Conservation (phyloP, 2,329 filamentous ascomycete species). For the Fusarium hainanense region DNA sequence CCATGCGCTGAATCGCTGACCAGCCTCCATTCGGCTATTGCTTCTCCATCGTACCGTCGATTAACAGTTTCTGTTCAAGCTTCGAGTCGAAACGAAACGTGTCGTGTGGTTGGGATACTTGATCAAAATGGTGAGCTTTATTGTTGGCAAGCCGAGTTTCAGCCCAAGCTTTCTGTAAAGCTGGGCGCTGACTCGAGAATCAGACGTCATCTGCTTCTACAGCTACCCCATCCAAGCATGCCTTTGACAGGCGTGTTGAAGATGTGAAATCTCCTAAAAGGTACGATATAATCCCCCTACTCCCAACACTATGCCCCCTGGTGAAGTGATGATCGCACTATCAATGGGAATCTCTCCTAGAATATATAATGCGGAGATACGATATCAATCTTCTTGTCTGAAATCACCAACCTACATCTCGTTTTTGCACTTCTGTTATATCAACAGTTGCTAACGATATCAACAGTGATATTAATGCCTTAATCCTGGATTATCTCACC, state of each 20-base stretch:
- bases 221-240: slow-evolving; percentile 74
- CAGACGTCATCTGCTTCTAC: slow-evolving; percentile 80
- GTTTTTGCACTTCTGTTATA: slow-evolving; percentile 4
- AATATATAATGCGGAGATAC: slow-evolving; percentile 85
- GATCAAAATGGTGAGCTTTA: slow-evolving; percentile 42
- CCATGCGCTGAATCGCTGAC: slow-evolving; percentile 41
- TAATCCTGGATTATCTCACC: slow-evolving; percentile 97
- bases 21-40: slow-evolving; percentile 39
- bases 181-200: slow-evolving; percentile 30
- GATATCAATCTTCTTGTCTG: slow-evolving; percentile 75
- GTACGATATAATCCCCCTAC: slow-evolving; percentile 65
- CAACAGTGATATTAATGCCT: slow-evolving; percentile 87
- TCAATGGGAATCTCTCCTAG: slow-evolving; percentile 99
- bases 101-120: slow-evolving; percentile 4
- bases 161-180: slow-evolving; percentile 20
- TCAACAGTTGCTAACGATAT: slow-evolving; percentile 44
- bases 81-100: slow-evolving; percentile 21
- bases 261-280: slow-evolving; percentile 89
- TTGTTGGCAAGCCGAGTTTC: slow-evolving; percentile 17
- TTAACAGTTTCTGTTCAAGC: slow-evolving; percentile 27
- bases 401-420: slow-evolving; percentile 25
- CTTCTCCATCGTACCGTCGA: slow-evolving; percentile 13
- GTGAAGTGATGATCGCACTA: slow-evolving; percentile 80
- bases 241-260: slow-evolving; percentile 84
- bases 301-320: neutral